Evolutionary conservation across 257 asterid species (phyloP), one percentile per base, ranked within the genome.

Genomic region (Orobanche coerulescens): DNA sequence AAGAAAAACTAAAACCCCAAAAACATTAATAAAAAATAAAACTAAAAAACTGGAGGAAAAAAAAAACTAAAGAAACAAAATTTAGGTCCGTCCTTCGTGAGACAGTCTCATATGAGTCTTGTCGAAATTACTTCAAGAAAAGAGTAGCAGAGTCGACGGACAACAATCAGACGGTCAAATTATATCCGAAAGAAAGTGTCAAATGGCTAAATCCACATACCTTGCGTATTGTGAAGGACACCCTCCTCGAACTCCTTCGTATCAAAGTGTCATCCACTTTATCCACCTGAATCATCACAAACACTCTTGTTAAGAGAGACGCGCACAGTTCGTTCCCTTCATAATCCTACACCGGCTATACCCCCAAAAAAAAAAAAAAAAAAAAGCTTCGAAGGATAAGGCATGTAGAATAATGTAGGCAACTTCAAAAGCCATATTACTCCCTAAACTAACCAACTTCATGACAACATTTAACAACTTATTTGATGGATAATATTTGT

Each of bases 211-310:
- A 33, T 20, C n/a, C 6, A 50, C 62, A 26, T 73, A 90, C 97
- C 88, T 86, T 92, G 68, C 98, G 95, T 49, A 92, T 51, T 58
- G 98, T 92, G 36, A 92, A 84, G 4, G 98, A 92, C 46, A 88
- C 98, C 65, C 98, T 82, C 67, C 97, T 92, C 42, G 89, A 31
- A 71, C 82, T 63, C 85, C 98, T 75, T 25, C 89, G 81, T 22
- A 92, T 78, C 69, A 64, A 72, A 34, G 61, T 73, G 70, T 76
- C 98, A 0, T 84, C 71, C 75, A 92, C 96, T 65, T 73, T 68
- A 72, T 92, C 98, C 69, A 88, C 81, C 96, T 92, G 82, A n/a
- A n/a, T n/a, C 59, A 58, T 26, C 56, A 50, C 52, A 40, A 11
- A 48, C 49, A 67, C 42, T 46, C 25, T 14, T 47, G 37, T 26